A percentile compares a stretch with the other conserved stretches of the same genome.
Conservation (phyloP, 1,284 basidiomycete genomes). For the Afroboletus lepidellus region DNA sequence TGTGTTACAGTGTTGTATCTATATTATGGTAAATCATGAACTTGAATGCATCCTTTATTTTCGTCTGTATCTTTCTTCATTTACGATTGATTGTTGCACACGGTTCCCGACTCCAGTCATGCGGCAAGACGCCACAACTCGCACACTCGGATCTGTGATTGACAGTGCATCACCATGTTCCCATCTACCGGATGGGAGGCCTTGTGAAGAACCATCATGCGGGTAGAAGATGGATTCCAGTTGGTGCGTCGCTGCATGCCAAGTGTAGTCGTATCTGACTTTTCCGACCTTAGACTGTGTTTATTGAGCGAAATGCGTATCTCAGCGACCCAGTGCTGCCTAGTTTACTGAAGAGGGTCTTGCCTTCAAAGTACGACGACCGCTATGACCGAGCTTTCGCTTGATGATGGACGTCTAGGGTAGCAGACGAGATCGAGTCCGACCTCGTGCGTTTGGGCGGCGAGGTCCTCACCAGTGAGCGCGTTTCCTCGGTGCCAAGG, state of each 20-base stretch:
- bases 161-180: neutral
- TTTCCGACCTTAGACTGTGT: conserved; percentile 35
- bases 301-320: conserved; percentile 57
- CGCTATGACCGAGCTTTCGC: neutral
- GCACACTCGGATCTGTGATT: neutral
- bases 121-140: neutral
- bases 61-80: neutral
- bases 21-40: conserved; percentile 8
- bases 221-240: conserved; percentile 65
- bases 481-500: neutral
- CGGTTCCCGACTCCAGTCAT: neutral
- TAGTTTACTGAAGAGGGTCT: conserved; percentile 50
- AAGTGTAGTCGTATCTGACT: neutral
- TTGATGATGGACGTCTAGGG: conserved; percentile 3
- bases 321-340: conserved; percentile 58
- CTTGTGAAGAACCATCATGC: conserved; percentile 40
- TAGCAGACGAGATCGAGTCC: conserved; percentile 46
- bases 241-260: conserved; percentile 37
- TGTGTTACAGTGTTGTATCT: conserved; percentile 13
- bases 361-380: conserved; percentile 44
- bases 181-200: neutral
- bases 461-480: conserved; percentile 53
- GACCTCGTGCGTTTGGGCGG: conserved; percentile 55
- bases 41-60: conserved; percentile 1
- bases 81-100: neutral